Base-by-base conservation (phyloP, 306 rosid species). In the Dalbergia cochinchinensis region DNA sequence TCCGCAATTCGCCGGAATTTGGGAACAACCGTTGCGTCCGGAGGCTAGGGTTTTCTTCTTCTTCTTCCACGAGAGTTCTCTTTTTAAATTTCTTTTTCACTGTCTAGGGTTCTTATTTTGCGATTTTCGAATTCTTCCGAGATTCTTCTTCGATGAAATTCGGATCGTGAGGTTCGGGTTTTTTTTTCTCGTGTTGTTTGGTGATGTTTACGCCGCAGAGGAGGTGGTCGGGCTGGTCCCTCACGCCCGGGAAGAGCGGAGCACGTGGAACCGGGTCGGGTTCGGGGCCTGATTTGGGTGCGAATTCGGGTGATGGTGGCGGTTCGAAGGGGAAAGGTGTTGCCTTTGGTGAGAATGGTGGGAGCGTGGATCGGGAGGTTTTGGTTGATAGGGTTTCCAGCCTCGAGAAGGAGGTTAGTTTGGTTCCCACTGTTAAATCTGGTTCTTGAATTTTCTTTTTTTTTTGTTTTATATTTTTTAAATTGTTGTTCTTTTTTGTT, bases 391-490 rank as follows among this genome's bases (percentile, higher is more conserved):
- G 80, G 71, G 54, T 91, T 84, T 71, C 92, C 0, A 82, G 45
- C 71, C 87, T 95, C 16, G 97, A 91, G 86, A 91, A 86, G 16
- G 99, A 95, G 96, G 99, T 95, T 65, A 34, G 94, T 85, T 37
- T 22, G 14, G 62, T 82, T 85, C 39, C 7, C 20, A 0, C 6
- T 5, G 58, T 53, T 53, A 9, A 53, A 8, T 42, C 5, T 45
- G 9, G 33, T 63, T 66, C 39, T 39, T 78, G 4, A 5, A 6
- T 47, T 33, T 54, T 4, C 18, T 11, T 19, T 15, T 20, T 15
- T 20, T 16, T 33, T 39, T 20, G 3, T n/a, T 65, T 7, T 54
- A 35, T 5, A 12, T 61, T n/a, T 34, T 45, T 20, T 44, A 16
- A 6, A 5, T 33, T 4, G 9, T 54, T 8, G 18, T 33, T 9